phyloP scores from a whole-genome alignment of 495 filamentous ascomycete species.

The Aspergillus coremiiformis region DNA sequence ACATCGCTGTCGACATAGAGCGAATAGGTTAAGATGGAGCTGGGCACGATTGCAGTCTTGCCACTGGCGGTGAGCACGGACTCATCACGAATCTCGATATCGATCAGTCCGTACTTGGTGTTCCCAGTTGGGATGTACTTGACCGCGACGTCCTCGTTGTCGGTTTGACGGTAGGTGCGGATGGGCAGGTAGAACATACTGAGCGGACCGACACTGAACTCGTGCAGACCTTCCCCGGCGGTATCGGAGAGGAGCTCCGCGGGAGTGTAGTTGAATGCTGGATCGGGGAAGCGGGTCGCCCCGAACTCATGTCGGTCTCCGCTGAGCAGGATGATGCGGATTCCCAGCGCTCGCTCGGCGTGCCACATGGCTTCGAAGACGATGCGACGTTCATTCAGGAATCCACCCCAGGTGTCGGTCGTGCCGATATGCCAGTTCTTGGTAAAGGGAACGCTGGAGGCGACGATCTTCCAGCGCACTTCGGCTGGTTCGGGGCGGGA shows the following conservation, averaged over 20 bases:
- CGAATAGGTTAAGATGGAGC: constrained; percentile 64
- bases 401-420: constrained; percentile 88
- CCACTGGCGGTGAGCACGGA: constrained; percentile 38
- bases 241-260: constrained; percentile 23
- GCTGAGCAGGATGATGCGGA: constrained; percentile 76
- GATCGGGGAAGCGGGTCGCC: constrained; percentile 79
- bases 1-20: constrained; percentile 74
- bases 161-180: constrained; percentile 71
- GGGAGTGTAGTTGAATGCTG: constrained; percentile 27
- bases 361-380: constrained; percentile 91
- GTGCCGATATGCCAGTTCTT: constrained; percentile 88
- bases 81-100: constrained; percentile 60
- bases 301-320: constrained; percentile 95
- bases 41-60: constrained; percentile 20
- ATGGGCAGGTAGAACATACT: constrained; percentile 89
- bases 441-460: constrained; percentile 85
- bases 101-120: constrained; percentile 84
- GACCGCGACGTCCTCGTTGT: constrained; percentile 67
- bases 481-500: constrained; percentile 57
- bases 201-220: constrained; percentile 83
- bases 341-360: constrained; percentile 53
- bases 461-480: constrained; percentile 88
- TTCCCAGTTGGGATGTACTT: constrained; percentile 87
- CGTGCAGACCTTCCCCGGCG: constrained; percentile 55
- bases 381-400: constrained; percentile 65